Conservation (phyloP, 345 rosid species). For the Hibiscus trionum region DNA sequence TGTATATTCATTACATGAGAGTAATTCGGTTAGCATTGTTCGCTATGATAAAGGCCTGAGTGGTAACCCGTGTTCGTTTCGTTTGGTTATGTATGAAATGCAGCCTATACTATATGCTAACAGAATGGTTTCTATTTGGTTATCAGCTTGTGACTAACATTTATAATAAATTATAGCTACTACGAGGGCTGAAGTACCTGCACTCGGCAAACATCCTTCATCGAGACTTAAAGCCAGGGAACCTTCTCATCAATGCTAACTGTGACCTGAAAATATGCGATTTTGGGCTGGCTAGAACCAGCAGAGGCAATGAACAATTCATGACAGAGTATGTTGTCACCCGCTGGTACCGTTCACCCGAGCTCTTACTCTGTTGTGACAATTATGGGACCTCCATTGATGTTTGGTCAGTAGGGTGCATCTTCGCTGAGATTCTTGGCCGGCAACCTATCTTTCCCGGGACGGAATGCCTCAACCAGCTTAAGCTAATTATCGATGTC, state of each 20-base stretch:
- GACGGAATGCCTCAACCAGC: conserved; percentile 78
- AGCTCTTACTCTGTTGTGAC: conserved; percentile 79
- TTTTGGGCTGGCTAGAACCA: conserved; percentile 86
- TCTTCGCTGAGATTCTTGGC: conserved; percentile 83
- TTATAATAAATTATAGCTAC: conserved; percentile 31
- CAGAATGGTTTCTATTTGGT: no score
- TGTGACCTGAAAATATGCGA: conserved; percentile 76
- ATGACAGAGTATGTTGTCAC: conserved; percentile 90
- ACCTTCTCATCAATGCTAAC: conserved; percentile 71
- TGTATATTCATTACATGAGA: no score
- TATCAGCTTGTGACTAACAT: no score
- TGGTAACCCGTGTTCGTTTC: no score
- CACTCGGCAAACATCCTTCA: conserved; percentile 92
- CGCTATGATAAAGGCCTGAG: no score
- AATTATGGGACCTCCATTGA: conserved; percentile 79
- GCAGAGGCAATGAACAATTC: conserved; percentile 56
- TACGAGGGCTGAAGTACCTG: conserved; percentile 75
- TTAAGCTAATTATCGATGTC: conserved; percentile 57
- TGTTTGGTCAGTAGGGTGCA: conserved; percentile 91
- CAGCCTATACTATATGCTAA: no score
- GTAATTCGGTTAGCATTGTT: no score
- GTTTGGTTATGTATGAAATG: no score
- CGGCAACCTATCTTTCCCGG: conserved; percentile 83
- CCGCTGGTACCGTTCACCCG: conserved; percentile 91
- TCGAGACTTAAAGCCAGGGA: conserved; percentile 83